Conservation (phyloP, 2,329 filamentous ascomycete genomes). For the Sporothrix variecibatus region DNA sequence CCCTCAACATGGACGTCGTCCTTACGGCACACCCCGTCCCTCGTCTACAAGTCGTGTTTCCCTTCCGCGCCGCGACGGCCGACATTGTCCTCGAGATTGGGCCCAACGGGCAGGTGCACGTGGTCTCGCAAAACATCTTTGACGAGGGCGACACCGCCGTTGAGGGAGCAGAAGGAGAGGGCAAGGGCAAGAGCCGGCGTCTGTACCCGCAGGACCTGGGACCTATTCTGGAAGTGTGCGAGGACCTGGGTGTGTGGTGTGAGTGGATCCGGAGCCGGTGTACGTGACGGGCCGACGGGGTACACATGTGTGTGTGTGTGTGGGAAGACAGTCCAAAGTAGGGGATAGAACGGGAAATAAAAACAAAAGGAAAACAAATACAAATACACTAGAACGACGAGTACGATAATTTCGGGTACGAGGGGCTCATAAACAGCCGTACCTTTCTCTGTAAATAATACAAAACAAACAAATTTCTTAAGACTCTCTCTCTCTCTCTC, state of each 20-base stretch:
- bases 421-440: neutral
- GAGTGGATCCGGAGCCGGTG: constrained; percentile 52
- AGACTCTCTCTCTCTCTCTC: too few species aligned
- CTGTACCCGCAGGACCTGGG: constrained; percentile 48
- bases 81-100: constrained; percentile 61
- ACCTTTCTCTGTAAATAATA: neutral
- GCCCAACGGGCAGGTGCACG: constrained; percentile 59
- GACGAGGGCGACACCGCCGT: constrained; percentile 30
- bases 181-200: constrained; percentile 40
- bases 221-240: constrained; percentile 50
- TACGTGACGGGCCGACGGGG: constrained; percentile 29
- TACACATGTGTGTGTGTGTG: neutral
- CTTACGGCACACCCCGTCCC: constrained; percentile 54
- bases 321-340: neutral
- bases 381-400: neutral
- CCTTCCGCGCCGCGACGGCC: constrained; percentile 50
- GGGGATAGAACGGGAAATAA: neutral
- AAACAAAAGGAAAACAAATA: neutral
- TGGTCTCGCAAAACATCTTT: constrained; percentile 61
- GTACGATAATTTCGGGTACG: constrained; percentile 1
- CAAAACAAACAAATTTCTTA: too few species aligned
- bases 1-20: constrained; percentile 52
- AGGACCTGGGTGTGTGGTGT: constrained; percentile 56
- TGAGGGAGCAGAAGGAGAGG: constrained; percentile 14
- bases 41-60: constrained; percentile 56